A percentile compares a stretch with the other conserved stretches of the same genome.
Conservation (phyloP, 768 basidiomycete species). For the Lactarius vividus region DNA sequence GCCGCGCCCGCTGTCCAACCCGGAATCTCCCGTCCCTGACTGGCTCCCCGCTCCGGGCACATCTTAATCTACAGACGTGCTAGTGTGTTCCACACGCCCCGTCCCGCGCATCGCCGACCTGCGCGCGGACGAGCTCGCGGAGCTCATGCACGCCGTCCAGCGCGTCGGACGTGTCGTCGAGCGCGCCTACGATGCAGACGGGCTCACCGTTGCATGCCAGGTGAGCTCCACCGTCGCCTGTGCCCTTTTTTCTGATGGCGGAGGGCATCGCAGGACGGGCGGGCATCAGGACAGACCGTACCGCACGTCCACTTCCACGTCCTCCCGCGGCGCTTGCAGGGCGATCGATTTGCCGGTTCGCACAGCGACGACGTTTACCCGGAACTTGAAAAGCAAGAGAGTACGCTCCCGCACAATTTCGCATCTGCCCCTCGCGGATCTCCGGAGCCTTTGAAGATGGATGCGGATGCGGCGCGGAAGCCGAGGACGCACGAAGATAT, state of each 20-base stretch:
- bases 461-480: constrained; percentile 46
- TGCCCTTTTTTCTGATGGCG: neutral
- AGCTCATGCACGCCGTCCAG: constrained; percentile 78
- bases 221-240: constrained; percentile 40
- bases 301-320: constrained; percentile 97
- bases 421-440: constrained; percentile 12
- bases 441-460: constrained; percentile 37
- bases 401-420: constrained; percentile 44
- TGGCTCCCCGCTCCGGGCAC: neutral
- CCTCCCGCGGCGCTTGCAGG: constrained; percentile 71
- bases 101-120: constrained; percentile 51
- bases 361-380: constrained; percentile 78
- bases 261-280: constrained; percentile 61
- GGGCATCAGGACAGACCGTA: constrained; percentile 80
- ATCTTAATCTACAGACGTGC: constrained; percentile 43
- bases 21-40: neutral
- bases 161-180: constrained; percentile 79
- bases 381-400: constrained; percentile 66
- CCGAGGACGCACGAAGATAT: constrained; percentile 51
- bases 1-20: neutral
- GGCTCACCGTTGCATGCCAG: constrained; percentile 87
- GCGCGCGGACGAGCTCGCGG: constrained; percentile 58
- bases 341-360: constrained; percentile 57
- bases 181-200: constrained; percentile 76
- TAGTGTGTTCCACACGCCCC: constrained; percentile 51